Conservation (phyloP, 1,284 basidiomycete genomes). For the Ustilago esculenta region DNA sequence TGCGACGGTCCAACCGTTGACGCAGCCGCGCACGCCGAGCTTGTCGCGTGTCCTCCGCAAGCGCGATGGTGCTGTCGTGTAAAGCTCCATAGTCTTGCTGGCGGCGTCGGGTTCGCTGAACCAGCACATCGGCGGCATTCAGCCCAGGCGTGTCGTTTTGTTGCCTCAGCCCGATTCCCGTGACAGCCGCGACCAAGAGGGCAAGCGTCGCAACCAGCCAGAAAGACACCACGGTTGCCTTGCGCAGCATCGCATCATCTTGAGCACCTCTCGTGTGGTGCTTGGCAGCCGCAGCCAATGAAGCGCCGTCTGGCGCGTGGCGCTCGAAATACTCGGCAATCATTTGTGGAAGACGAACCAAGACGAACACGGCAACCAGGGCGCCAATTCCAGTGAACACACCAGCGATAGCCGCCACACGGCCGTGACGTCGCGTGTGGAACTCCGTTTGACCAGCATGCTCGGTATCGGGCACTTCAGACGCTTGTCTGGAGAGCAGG, state of each 20-base stretch:
- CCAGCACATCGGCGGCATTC: not conserved
- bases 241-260: conserved; percentile 22
- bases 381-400: conserved; percentile 50
- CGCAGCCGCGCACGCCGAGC: conserved; percentile 36
- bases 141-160: not conserved
- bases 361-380: conserved; percentile 49
- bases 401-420: conserved; percentile 44
- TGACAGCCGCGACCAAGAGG: conserved; percentile 21
- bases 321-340: conserved; percentile 35
- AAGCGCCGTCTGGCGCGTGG: not conserved
- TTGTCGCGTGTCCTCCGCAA: conserved; percentile 25
- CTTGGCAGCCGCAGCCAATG: not conserved
- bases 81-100: conserved; percentile 29
- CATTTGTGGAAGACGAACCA: conserved; percentile 46
- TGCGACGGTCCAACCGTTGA: conserved; percentile 15
- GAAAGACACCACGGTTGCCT: conserved; percentile 36
- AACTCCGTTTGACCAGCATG: not conserved
- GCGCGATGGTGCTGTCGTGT: conserved; percentile 31
- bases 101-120: not conserved
- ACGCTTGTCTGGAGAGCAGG: not conserved
- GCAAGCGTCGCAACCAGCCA: conserved; percentile 42
- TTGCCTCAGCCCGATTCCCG: conserved; percentile 20
- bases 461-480: not conserved
- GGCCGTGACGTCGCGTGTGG: conserved; percentile 24
- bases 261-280: not conserved